A percentile compares a stretch with the other conserved stretches of the same genome.
Evolutionary conservation across 1,284 basidiomycete genomes (phyloP).

Genomic region (Exobasidium cylindrosporum): DNA sequence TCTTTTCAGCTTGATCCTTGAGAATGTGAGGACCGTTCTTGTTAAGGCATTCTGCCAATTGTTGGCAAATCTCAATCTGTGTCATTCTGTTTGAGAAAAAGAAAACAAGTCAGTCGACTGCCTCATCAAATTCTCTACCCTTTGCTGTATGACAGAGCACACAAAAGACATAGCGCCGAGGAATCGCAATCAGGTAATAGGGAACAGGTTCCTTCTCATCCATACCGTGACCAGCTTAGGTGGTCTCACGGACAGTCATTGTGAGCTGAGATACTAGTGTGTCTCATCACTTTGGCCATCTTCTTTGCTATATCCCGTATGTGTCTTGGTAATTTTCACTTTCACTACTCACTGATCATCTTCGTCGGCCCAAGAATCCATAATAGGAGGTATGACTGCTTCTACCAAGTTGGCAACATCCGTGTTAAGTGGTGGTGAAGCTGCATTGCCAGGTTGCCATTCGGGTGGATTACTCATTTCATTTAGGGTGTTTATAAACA

Average conservation of each 20-base stretch:
- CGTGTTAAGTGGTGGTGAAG: slow-evolving; percentile 65
- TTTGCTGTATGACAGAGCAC: too few species aligned
- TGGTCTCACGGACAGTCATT: slow-evolving; percentile 63
- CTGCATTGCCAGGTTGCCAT: slow-evolving; percentile 73
- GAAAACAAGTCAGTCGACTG: neutral
- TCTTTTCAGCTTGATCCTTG: slow-evolving; percentile 48
- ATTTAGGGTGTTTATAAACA: slow-evolving; percentile 88
- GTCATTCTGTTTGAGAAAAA: slow-evolving; percentile 66
- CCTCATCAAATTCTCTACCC: neutral
- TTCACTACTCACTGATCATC: slow-evolving; percentile 84
- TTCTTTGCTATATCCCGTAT: slow-evolving; percentile 17
- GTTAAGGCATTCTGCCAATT: slow-evolving; percentile 83
- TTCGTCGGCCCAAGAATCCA: slow-evolving; percentile 89
- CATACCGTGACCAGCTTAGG: slow-evolving; percentile 18
- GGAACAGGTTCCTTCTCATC: slow-evolving; percentile 38
- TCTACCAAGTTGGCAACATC: slow-evolving; percentile 79
- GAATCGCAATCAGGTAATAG: slow-evolving; percentile 27
- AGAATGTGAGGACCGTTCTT: slow-evolving; percentile 79
- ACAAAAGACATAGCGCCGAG: too few species aligned
- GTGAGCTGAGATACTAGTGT: slow-evolving; percentile 75
- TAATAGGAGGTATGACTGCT: slow-evolving; percentile 70
- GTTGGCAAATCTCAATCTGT: slow-evolving; percentile 78
- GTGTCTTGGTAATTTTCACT: neutral
- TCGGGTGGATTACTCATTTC: slow-evolving; percentile 77
- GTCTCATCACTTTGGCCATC: slow-evolving; percentile 63